A percentile compares a stretch with the other conserved stretches of the same genome.
Evolutionary conservation across 2,329 filamentous ascomycete genomes (phyloP).

Genomic region (Monosporascus sp.): DNA sequence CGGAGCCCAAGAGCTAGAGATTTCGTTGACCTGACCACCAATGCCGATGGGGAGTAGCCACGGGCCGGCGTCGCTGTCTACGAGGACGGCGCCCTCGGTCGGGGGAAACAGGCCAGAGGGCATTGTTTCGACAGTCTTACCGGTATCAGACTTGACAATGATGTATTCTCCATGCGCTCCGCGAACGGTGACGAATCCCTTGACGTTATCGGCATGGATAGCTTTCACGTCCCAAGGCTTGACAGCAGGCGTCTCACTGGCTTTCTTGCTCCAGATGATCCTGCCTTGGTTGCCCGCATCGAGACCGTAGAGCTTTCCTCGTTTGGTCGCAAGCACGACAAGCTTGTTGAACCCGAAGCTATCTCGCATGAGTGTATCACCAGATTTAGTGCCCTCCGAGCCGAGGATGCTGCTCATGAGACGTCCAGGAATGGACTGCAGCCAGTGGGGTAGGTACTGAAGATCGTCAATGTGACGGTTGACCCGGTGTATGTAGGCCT

Average conservation of each 20-base stretch:
- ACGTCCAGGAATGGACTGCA: conserved; percentile 62
- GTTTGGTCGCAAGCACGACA: conserved; percentile 71
- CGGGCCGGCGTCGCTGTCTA: conserved; percentile 46
- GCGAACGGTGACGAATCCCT: conserved; percentile 52
- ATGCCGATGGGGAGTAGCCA: conserved; percentile 49
- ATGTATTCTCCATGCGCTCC: conserved; percentile 58
- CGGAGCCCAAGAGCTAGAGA: conserved; percentile 41
- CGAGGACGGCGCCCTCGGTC: conserved; percentile 42
- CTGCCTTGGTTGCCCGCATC: conserved; percentile 69
- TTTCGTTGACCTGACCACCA: conserved; percentile 41
- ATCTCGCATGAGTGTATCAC: conserved; percentile 54
- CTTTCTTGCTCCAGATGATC: conserved; percentile 69
- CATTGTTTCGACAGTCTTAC: conserved; percentile 42
- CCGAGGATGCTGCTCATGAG: conserved; percentile 61
- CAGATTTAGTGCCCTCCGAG: conserved; percentile 39
- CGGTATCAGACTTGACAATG: conserved; percentile 47
- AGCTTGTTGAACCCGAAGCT: conserved; percentile 87
- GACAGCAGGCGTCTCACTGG: conserved; percentile 49
- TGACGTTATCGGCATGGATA: conserved; percentile 55
- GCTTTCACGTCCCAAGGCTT: conserved; percentile 62
- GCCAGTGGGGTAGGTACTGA: conserved; percentile 66
- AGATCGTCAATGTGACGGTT: conserved; percentile 77
- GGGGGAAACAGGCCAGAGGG: conserved; percentile 32
- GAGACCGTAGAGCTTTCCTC: conserved; percentile 74
- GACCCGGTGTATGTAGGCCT: conserved; percentile 84